phyloP scores from a whole-genome alignment of 2,329 filamentous ascomycete species.

The Mollisiaceae sp. region DNA sequence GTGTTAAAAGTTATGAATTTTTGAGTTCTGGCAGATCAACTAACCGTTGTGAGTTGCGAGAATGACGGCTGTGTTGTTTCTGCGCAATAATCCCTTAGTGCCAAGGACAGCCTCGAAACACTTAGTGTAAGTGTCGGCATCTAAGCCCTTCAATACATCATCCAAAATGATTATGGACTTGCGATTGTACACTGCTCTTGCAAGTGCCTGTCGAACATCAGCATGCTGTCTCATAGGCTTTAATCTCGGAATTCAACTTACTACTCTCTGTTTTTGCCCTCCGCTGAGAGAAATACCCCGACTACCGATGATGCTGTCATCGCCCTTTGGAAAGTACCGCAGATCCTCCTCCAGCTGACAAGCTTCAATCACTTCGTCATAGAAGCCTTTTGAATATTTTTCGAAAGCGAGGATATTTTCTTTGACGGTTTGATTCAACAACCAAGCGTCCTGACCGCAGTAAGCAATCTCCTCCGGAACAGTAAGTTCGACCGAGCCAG shows the following conservation, averaged over 20 bases:
- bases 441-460: conserved; percentile 12
- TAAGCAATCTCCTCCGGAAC: conserved; percentile 4
- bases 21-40: not conserved
- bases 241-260: conserved; percentile 21
- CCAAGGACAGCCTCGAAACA: conserved; percentile 29
- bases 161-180: conserved; percentile 28
- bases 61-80: conserved; percentile 43
- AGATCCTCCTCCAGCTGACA: conserved; percentile 35
- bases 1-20: not conserved
- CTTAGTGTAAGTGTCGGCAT: conserved; percentile 31
- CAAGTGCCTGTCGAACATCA: conserved; percentile 13
- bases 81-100: conserved; percentile 21
- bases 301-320: conserved; percentile 30
- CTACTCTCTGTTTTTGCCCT: conserved; percentile 33
- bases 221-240: not conserved
- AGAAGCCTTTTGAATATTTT: conserved; percentile 43
- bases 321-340: conserved; percentile 29
- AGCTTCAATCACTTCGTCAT: conserved; percentile 40
- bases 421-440: conserved; percentile 47
- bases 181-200: conserved; percentile 26
- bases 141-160: conserved; percentile 36
- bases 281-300: conserved; percentile 29
- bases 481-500: conserved; percentile 1
- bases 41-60: conserved; percentile 41
- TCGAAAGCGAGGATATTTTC: conserved; percentile 48